Base-by-base conservation (phyloP, 2,329 filamentous ascomycete genomes). In the Onygena corvina region DNA sequence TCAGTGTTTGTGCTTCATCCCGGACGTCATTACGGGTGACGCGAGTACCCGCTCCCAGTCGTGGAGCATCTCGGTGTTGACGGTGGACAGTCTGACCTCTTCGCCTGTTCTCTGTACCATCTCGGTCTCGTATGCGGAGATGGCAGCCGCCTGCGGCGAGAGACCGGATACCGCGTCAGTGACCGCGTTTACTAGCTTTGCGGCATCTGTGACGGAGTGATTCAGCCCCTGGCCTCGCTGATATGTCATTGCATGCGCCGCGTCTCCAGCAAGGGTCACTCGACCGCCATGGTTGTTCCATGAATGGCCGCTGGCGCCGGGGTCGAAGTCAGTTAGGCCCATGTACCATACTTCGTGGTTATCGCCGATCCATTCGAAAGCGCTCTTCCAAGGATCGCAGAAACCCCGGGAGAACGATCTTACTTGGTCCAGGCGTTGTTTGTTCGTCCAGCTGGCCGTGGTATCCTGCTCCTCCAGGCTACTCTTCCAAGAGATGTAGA, bases 41-140 rank as follows among this genome's bases (percentile, higher is more conserved):
- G 54, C 45, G 18, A 54, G 25, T 14, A 63, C 56, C 47, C 56
- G 57, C 21, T 59, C 45, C 62, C 61, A 64, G 45, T 74, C 64
- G 57, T 75, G 71, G 30, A 75, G 54, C 65, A 74, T 71, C 50
- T 61, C 57, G 9, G 67, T 69, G 54, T 73, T 73, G 50, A 63
- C 59, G 20, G 67, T 62, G 23, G 67, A 71, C 4, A 68, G 56
- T 16, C 62, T 57, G 48, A 74, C 70, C 55, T 75, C 71, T 27
- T 66, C 65, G 6, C 65, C 66, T 9, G 64, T 67, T 33, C 71
- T 62, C n/a, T 60, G 55, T 14, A 71, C 57, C 54, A 69, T 61
- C 50, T 69, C 66, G 23, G 59, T 54, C 46, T 69, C 61, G 45
- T 64, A 64, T 8, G 47, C 50, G 1, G 16, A 20, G 9, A 63